Evolutionary conservation across 2,329 filamentous ascomycete genomes (phyloP), one percentile per base, ranked within the genome.

Genomic region (Cladophialophora immunda): DNA sequence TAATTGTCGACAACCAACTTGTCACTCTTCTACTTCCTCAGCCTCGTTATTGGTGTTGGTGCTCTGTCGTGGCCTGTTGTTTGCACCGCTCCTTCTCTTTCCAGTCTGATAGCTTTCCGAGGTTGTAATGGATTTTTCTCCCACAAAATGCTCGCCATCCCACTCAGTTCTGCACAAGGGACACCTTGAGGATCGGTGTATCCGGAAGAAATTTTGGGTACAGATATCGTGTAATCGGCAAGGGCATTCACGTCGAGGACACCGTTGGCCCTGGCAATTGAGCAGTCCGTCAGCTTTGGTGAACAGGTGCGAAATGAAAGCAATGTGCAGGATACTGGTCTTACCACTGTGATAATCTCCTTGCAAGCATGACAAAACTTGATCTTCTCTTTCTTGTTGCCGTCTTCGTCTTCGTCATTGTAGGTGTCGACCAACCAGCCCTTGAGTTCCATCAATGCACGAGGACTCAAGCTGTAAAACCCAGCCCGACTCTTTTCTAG

Each of bases 311-410:
- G 54, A 58, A 22, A 34, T 4, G 41, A 30, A 38, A 56, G 64
- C 50, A 71, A 66, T 13, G 7, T 9, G 50, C 22, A 9, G 30
- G 1, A 27, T 7, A 5, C 2, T 45, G 19, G 19, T 13, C 80
- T 71, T 75, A 85, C 86, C 70, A 91, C 82, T 0, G 94, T 99
- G 47, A 98, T 87, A 68, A 98, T 90, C 71, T 97, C 93, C 77
- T 89, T 91, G 79, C 95, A 99, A 0, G 92, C 93, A 75, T 91
- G 87, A 77, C 95, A 99, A 69, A 89, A 88, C 80, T 95, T 97
- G 76, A 99, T 91, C 69, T 89, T 88, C 75, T 92, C 86, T 83
- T 86, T 88, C 62, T 72, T 68, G 9, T 75, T 78, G 1, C 79
- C 80, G 27, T 79, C 79, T 1, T 81, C 79, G n/a, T 82, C 81